Evolutionary conservation across 1,139 yeast species (phyloP).

Genomic region (Arxiozyma slooffiae): DNA sequence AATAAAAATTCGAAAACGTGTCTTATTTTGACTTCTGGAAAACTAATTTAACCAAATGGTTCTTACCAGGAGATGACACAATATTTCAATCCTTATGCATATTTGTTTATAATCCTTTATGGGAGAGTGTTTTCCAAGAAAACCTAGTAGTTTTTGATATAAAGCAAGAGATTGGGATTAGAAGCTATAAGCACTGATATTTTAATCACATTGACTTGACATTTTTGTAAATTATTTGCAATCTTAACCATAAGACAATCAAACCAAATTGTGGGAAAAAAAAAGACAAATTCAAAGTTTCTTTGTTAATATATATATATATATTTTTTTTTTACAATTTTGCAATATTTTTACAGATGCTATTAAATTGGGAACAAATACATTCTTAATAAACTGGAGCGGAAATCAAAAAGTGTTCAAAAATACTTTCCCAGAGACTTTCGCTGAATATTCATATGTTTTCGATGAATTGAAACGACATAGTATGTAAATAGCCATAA

Average conservation of each 20-base stretch:
- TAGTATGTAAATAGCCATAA: constrained; percentile 13
- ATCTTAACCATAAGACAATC: constrained; percentile 61
- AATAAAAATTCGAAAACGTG: constrained; percentile 46
- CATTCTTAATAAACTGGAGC: constrained; percentile 82
- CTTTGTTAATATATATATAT: constrained; percentile 70
- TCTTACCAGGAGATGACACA: constrained; percentile 71
- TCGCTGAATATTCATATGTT: constrained; percentile 73
- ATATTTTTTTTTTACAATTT: constrained; percentile 68
- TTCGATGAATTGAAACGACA: constrained; percentile 41
- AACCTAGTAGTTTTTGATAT: constrained; percentile 78
- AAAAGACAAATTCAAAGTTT: constrained; percentile 60
- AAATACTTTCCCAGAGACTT: constrained; percentile 65
- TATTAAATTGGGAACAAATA: constrained; percentile 71
- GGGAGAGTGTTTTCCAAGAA: constrained; percentile 66
- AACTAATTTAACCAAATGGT: constrained; percentile 51
- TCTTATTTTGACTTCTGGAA: constrained; percentile 47
- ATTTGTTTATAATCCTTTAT: constrained; percentile 76
- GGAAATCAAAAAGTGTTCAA: constrained; percentile 81
- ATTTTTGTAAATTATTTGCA: no score
- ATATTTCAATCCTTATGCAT: constrained; percentile 87
- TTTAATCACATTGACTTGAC: constrained; percentile 65
- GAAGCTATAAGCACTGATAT: constrained; percentile 82
- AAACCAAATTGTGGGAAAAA: constrained; percentile 60
- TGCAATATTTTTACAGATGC: constrained; percentile 64
- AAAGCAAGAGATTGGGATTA: constrained; percentile 71